A percentile compares a stretch with the other conserved stretches of the same genome.
Conservation (phyloP, 495 filamentous ascomycete genomes). For the Penicillium herquei region DNA sequence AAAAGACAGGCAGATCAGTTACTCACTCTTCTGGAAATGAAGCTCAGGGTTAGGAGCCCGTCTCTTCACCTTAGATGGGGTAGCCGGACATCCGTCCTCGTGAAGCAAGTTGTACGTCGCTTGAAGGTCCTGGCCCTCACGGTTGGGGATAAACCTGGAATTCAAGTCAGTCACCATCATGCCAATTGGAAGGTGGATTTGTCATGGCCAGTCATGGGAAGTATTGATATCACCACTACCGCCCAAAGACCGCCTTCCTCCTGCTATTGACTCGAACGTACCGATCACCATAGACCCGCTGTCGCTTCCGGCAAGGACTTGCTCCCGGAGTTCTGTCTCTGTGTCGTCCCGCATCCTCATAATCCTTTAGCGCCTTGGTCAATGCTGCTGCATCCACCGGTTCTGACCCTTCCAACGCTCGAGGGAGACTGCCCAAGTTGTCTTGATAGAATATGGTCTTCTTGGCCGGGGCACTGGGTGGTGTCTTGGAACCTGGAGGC, state of each 20-base stretch:
- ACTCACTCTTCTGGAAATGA: slow-evolving; percentile 88
- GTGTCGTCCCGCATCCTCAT: slow-evolving; percentile 58
- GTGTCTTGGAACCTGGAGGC: slow-evolving; percentile 45
- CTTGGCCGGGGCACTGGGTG: slow-evolving; percentile 42
- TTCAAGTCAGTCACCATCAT: neutral
- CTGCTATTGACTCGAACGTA: slow-evolving; percentile 31
- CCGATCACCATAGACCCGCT: slow-evolving; percentile 82
- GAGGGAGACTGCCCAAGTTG: slow-evolving; percentile 23
- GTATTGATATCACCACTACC: neutral
- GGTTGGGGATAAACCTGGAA: slow-evolving; percentile 87
- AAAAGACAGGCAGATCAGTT: too few species aligned
- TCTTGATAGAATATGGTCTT: slow-evolving; percentile 41
- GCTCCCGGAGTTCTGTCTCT: slow-evolving; percentile 69
- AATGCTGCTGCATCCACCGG: slow-evolving; percentile 61
- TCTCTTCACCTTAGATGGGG: slow-evolving; percentile 79
- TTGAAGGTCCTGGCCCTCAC: slow-evolving; percentile 88
- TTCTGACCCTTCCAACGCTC: slow-evolving; percentile 45
- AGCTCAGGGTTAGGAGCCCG: slow-evolving; percentile 87
- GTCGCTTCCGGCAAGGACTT: slow-evolving; percentile 84
- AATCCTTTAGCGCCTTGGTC: slow-evolving; percentile 60
- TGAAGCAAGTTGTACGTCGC: slow-evolving; percentile 88
- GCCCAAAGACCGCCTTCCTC: too few species aligned
- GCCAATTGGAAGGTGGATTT: neutral
- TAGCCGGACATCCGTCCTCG: slow-evolving; percentile 88
- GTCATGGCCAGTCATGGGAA: neutral